phyloP scores from a whole-genome alignment of 2,329 filamentous ascomycete species.

The Phyllosticta citribraziliensis region DNA sequence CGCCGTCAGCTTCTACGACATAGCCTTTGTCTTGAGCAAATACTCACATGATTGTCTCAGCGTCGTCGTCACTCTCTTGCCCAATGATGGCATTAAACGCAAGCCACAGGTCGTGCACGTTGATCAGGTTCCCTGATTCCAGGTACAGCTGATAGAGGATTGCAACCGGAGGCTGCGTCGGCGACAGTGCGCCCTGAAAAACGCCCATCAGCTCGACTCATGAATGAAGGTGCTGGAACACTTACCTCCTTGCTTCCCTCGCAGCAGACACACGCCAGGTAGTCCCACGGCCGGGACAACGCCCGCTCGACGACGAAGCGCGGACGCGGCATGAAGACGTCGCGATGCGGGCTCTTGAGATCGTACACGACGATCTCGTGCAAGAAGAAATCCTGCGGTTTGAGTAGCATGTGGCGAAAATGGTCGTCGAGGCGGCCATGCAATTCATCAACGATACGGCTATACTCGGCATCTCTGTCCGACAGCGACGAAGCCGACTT shows the following conservation, averaged over 20 bases:
- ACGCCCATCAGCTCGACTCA: not conserved
- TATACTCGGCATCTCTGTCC: conserved; percentile 61
- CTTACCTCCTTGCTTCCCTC: conserved; percentile 17
- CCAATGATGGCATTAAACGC: conserved; percentile 60
- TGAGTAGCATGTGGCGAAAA: conserved; percentile 37
- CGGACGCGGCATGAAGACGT: conserved; percentile 68
- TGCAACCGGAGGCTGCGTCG: conserved; percentile 59
- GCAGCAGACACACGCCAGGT: conserved; percentile 65
- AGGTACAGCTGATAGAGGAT: conserved; percentile 71
- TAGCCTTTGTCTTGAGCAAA: conserved; percentile 8
- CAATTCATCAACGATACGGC: conserved; percentile 51
- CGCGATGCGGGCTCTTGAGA: conserved; percentile 55
- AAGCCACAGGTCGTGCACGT: conserved; percentile 69
- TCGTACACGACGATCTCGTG: conserved; percentile 72
- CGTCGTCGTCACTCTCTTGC: conserved; percentile 33
- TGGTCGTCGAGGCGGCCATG: conserved; percentile 41
- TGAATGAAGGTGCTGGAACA: not conserved
- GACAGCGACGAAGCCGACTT: conserved; percentile 63
- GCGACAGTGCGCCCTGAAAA: conserved; percentile 34
- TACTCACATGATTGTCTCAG: conserved; percentile 28
- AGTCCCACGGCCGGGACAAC: conserved; percentile 63
- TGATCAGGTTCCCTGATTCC: conserved; percentile 67
- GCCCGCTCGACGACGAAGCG: conserved; percentile 61
- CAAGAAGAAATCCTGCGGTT: conserved; percentile 46
- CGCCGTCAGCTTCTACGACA: conserved; percentile 11